Evolutionary conservation across 208 protist genomes (phyloP).

Genomic region (Wallacemonas sp.): DNA sequence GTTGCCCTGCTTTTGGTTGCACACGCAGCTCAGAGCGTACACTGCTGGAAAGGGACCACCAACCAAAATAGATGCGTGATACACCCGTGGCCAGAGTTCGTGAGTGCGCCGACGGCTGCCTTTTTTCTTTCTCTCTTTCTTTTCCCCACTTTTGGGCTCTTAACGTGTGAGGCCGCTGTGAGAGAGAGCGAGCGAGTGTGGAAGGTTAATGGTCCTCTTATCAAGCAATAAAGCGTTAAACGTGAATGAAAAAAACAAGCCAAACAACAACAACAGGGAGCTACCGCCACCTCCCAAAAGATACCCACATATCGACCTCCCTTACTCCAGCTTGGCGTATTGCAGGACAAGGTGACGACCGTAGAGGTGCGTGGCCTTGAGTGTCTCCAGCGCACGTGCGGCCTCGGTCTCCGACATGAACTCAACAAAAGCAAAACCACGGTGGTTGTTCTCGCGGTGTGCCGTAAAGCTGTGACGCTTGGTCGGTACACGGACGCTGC

Average conservation of each 20-base stretch:
- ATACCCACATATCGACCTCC: not conserved
- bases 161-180: too few relatives aligned
- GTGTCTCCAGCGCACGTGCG: constrained; percentile 86
- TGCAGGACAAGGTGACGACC: constrained; percentile 97
- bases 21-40: too few relatives aligned
- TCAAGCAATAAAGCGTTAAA: not conserved
- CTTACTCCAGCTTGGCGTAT: constrained; percentile 92
- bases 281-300: too few relatives aligned
- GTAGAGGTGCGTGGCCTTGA: constrained; percentile 97
- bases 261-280: constrained; percentile 3
- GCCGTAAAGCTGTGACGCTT: constrained; percentile 87
- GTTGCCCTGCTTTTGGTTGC: too few relatives aligned
- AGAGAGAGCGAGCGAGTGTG: too few relatives aligned
- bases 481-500: constrained; percentile 94
- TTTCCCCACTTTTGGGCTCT: too few relatives aligned
- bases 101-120: too few relatives aligned
- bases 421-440: constrained; percentile 99
- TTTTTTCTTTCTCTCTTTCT: too few relatives aligned
- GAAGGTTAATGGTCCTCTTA: too few relatives aligned
- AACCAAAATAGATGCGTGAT: too few relatives aligned
- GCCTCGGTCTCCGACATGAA: constrained; percentile 96
- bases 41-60: too few relatives aligned
- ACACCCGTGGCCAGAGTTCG: too few relatives aligned
- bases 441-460: constrained; percentile 87
- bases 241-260: constrained; percentile 5